Conservation (phyloP, 495 filamentous ascomycete species). For the Aspergillus coremiiformis region DNA sequence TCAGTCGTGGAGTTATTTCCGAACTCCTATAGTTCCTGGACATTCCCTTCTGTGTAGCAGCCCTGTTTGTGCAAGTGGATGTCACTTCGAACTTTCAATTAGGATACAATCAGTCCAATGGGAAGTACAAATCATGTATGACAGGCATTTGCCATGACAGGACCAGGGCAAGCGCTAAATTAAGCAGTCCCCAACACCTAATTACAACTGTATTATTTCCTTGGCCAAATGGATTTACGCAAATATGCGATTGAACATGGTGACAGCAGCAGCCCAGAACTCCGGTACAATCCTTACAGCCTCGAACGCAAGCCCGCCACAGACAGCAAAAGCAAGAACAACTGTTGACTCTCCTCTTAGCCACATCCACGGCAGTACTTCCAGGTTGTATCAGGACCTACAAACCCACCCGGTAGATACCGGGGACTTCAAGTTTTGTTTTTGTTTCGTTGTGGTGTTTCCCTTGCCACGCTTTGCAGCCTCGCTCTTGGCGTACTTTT, state of each 20-base stretch:
- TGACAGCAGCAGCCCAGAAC: constrained; percentile 32
- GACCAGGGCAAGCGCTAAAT: neutral
- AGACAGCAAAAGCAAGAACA: constrained; percentile 72
- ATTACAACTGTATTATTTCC: too few relatives aligned
- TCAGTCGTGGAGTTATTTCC: too few relatives aligned
- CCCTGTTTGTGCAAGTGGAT: neutral
- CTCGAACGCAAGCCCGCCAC: constrained; percentile 80
- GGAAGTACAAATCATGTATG: neutral
- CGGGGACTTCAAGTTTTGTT: constrained; percentile 62
- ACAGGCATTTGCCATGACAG: neutral
- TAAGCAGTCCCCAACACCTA: neutral
- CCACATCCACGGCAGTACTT: neutral
- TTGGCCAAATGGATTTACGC: too few relatives aligned
- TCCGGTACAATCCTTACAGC: constrained; percentile 65
- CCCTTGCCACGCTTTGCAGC: constrained; percentile 78
- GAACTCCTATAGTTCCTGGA: too few relatives aligned
- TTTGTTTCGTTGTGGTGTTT: constrained; percentile 58
- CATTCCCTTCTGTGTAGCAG: too few relatives aligned
- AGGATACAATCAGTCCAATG: neutral
- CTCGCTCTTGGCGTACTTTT: constrained; percentile 72
- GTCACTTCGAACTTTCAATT: neutral
- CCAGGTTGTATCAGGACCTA: constrained; percentile 41
- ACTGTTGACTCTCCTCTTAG: constrained; percentile 36
- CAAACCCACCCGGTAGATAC: constrained; percentile 77
- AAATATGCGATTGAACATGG: constrained; percentile 13